These are phyloP conservation scores for Solanum tarijense DNA, from an alignment of 257 asterid species.

Conservation along the genomic window DNA sequence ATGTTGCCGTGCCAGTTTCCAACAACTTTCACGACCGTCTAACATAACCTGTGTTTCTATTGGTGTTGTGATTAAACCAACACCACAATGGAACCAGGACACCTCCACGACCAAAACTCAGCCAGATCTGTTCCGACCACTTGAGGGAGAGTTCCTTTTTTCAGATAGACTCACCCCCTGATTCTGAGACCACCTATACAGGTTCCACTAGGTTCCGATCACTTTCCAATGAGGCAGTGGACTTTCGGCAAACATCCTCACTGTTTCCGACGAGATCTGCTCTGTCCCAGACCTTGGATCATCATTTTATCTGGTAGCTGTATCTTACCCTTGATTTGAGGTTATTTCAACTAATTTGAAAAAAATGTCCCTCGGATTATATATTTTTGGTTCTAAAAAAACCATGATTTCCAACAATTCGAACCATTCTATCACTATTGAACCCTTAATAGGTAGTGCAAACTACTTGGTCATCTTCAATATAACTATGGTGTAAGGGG, in stretches of 20 bases:
- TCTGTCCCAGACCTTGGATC: neutral
- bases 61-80: neutral
- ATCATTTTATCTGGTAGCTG: neutral
- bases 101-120: neutral
- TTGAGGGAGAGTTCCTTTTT: neutral
- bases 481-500: neutral
- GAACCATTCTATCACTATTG: neutral
- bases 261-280: neutral
- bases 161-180: neutral
- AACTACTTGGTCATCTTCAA: neutral
- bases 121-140: neutral
- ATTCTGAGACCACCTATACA: neutral
- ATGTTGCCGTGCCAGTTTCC: neutral
- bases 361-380: neutral
- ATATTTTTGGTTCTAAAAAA: neutral
- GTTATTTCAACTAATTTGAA: neutral
- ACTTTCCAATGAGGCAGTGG: neutral
- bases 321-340: neutral
- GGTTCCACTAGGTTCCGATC: neutral
- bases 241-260: neutral
- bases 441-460: neutral
- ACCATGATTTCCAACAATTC: neutral
- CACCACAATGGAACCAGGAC: neutral
- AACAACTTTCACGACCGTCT: neutral
- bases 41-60: neutral